Conservation (phyloP, 2,329 filamentous ascomycete species). For the Fusarium penzigii region DNA sequence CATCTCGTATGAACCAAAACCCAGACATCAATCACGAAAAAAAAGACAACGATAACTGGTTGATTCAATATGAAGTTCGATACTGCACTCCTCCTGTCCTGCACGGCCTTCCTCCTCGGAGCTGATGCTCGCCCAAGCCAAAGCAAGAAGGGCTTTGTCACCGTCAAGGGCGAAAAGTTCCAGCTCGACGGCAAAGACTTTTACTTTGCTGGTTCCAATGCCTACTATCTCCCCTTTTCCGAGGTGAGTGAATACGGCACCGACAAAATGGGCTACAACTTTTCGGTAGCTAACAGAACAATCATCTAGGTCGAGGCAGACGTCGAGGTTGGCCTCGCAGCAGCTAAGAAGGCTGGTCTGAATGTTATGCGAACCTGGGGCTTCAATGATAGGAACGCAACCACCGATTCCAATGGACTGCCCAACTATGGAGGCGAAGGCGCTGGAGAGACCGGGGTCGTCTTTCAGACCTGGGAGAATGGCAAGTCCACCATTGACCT, state of each 20-base stretch:
- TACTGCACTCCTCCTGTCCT: constrained; percentile 1
- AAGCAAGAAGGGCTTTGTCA: constrained; percentile 29
- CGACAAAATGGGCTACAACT: constrained; percentile 50
- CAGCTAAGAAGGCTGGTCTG: constrained; percentile 40
- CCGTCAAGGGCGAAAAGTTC: constrained; percentile 32
- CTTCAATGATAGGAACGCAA: constrained; percentile 58
- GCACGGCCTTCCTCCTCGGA: constrained; percentile 1
- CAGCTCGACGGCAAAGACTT: constrained; percentile 44
- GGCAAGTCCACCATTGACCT: constrained; percentile 59
- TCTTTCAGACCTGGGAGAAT: constrained; percentile 52
- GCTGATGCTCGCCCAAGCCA: background rate
- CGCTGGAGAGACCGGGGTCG: constrained; percentile 15
- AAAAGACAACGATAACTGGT: too few relatives aligned
- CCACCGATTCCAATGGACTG: constrained; percentile 17
- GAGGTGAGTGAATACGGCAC: constrained; percentile 54
- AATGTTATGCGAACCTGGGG: constrained; percentile 61
- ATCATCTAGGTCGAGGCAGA: background rate
- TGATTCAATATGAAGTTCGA: constrained; percentile 3
- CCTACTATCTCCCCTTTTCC: constrained; percentile 50
- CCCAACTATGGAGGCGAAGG: background rate
- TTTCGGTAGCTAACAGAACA: constrained; percentile 34
- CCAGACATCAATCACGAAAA: background rate
- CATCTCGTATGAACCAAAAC: background rate
- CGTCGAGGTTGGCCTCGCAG: background rate
- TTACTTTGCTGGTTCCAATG: constrained; percentile 56